These are phyloP conservation scores for Akanthomyces uredinophilus DNA, from an alignment of 2,329 filamentous ascomycete species.

Conservation along the genomic window DNA sequence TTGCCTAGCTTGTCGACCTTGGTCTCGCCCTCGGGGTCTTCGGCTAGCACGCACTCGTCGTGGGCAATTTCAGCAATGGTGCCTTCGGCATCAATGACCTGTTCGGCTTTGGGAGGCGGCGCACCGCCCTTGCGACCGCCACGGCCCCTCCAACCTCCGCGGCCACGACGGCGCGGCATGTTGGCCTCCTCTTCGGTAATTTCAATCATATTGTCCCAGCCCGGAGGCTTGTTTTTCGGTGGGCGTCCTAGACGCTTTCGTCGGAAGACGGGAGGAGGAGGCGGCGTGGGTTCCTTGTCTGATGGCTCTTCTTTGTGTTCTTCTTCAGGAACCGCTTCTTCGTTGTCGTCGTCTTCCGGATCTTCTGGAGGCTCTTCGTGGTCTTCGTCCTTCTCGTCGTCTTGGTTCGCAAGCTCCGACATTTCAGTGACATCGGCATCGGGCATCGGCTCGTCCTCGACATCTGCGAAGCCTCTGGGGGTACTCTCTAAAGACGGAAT, in stretches of 20 bases:
- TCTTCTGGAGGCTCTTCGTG: constrained; percentile 34
- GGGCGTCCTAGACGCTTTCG: constrained; percentile 78
- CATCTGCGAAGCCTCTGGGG: constrained; percentile 36
- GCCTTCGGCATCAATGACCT: constrained; percentile 89
- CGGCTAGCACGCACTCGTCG: constrained; percentile 85
- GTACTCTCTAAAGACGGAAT: constrained; percentile 33
- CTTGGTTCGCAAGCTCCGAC: constrained; percentile 29
- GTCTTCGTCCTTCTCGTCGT: constrained; percentile 41
- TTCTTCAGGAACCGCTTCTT: constrained; percentile 35
- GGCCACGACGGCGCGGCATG: constrained; percentile 59
- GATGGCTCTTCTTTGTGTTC: constrained; percentile 34
- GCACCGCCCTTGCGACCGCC: constrained; percentile 65
- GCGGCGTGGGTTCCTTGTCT: constrained; percentile 48
- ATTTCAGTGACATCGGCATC: constrained; percentile 25
- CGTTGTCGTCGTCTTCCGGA: constrained; percentile 32
- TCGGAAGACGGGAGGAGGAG: constrained; percentile 60
- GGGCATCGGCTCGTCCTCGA: constrained; percentile 37
- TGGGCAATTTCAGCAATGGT: constrained; percentile 85
- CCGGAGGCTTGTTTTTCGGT: constrained; percentile 76
- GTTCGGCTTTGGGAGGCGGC: constrained; percentile 69
- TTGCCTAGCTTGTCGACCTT: constrained; percentile 91
- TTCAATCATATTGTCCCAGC: constrained; percentile 64
- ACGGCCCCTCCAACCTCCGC: constrained; percentile 65
- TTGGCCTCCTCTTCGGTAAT: constrained; percentile 49
- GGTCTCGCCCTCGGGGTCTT: constrained; percentile 80